Evolutionary conservation across 2,329 filamentous ascomycete species (phyloP), one percentile per base, ranked within the genome.

Genomic region (Aspergillus tanneri): DNA sequence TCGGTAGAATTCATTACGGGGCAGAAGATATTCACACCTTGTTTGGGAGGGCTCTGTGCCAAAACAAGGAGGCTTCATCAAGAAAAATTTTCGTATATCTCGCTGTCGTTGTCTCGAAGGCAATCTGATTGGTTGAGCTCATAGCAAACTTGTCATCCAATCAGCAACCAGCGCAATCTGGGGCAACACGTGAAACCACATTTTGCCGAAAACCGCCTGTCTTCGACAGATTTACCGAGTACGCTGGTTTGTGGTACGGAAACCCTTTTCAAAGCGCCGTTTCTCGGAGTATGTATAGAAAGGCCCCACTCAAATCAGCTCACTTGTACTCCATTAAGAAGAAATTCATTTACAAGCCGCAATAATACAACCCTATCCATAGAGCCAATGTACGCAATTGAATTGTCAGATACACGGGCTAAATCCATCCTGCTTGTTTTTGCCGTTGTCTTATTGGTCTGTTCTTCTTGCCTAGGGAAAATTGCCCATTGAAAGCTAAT

Each of bases 301-400:
- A 35, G 44, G 47, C 43, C 49, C 58, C 55, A 54, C 54, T 53
- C 44, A 43, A n/a, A 46, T 49, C 49, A 38, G 54, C 43, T 36
- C 19, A n/a, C n/a, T n/a, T n/a, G 40, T 36, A 38, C 35, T 49
- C 45, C 48, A 50, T 57, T 58, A 55, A 49, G 40, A 46, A 48
- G 57, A 65, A 62, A 62, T 58, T 61, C 57, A 63, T 56, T 62
- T 65, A 62, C 63, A 54, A 62, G 50, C 49, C 46, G 48, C 50
- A 50, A 50, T 49, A 47, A 43, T 51, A 51, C 40, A 43, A 44
- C 16, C 11, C 21, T 37, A 22, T 19, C 14, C 14, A 11, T 28
- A 12, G 16, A 18, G 30, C 30, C 16, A 19, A 14, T 34, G 30
- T 16, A n/a, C n/a, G n/a, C n/a, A n/a, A n/a, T n/a, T n/a, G n/a